Conservation (phyloP, 2,329 filamentous ascomycete species). For the Corniculantispora saksenae region DNA sequence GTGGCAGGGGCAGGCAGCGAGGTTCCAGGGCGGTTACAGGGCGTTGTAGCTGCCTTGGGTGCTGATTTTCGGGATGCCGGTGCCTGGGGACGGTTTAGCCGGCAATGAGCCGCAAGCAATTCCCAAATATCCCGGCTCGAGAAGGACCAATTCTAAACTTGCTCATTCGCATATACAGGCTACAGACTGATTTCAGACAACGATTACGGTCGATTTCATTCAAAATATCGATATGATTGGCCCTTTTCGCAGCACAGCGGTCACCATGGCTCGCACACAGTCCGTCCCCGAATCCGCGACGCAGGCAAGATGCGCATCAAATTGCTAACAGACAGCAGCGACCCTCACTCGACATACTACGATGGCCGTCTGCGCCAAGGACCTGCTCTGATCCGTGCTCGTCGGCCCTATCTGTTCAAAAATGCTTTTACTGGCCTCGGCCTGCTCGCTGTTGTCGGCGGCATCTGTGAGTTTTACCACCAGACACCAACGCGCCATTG, state of each 20-base stretch:
- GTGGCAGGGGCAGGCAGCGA: neutral
- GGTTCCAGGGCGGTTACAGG: neutral
- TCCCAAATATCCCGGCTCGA: neutral
- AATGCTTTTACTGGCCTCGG: constrained; percentile 81
- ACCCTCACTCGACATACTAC: constrained; percentile 75
- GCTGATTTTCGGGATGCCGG: neutral
- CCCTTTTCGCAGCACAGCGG: constrained; percentile 4
- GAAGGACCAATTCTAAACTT: neutral
- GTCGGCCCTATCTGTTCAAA: constrained; percentile 87
- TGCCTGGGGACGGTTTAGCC: constrained; percentile 9
- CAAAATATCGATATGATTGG: neutral
- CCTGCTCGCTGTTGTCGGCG: constrained; percentile 73
- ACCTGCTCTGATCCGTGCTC: constrained; percentile 85
- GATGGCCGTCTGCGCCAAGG: constrained; percentile 83
- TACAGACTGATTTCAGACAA: neutral
- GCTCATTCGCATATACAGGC: neutral
- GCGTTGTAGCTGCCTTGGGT: neutral
- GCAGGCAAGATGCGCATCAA: neutral
- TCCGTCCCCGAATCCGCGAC: neutral
- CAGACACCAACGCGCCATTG: neutral
- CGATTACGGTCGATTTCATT: neutral
- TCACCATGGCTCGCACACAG: constrained; percentile 16
- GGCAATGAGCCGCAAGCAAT: constrained; percentile 16
- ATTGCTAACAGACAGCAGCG: constrained; percentile 33
- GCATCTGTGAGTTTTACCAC: constrained; percentile 71